Percentiles rank a stretch among this genome's conserved stretches.
phyloP scores from a whole-genome alignment of 169 alveolate species.

The Prorocentrum cordatum region DNA sequence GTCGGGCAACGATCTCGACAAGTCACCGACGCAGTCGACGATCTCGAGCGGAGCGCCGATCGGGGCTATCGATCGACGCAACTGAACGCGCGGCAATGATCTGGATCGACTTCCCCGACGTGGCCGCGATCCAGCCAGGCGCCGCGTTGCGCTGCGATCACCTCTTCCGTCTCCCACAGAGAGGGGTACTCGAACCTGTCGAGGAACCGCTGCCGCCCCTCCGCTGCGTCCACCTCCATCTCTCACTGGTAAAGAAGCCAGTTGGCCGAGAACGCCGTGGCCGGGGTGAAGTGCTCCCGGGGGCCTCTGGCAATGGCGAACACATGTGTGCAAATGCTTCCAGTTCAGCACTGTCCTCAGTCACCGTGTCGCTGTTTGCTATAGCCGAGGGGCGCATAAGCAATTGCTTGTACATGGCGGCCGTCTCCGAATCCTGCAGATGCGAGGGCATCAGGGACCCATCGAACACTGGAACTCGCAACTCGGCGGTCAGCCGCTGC shows the following conservation, averaged over 20 bases:
- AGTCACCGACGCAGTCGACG: too few species aligned
- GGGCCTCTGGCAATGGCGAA: background rate
- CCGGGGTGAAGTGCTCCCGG: background rate
- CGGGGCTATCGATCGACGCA: too few species aligned
- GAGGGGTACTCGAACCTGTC: background rate
- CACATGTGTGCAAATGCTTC: background rate
- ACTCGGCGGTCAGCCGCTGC: background rate
- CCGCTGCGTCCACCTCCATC: background rate
- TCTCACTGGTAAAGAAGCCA: background rate
- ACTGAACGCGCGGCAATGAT: too few species aligned
- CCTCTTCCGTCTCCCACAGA: constrained; percentile 23
- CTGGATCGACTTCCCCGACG: too few species aligned
- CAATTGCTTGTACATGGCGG: constrained; percentile 8
- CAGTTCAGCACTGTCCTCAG: background rate
- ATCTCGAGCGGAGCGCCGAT: too few species aligned
- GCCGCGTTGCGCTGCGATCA: too few species aligned
- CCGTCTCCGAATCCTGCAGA: background rate
- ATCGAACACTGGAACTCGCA: constrained; percentile 1
- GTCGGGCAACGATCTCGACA: too few species aligned
- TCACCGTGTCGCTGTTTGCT: background rate
- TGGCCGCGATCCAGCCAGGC: too few species aligned
- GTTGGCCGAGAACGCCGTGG: background rate
- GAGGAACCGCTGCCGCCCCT: background rate
- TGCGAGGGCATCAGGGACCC: constrained; percentile 3
- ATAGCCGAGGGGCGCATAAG: background rate